Percentiles rank a stretch among this genome's conserved stretches.
Evolutionary conservation across 768 basidiomycete species (phyloP).

Genomic region (Mycena latifolia): DNA sequence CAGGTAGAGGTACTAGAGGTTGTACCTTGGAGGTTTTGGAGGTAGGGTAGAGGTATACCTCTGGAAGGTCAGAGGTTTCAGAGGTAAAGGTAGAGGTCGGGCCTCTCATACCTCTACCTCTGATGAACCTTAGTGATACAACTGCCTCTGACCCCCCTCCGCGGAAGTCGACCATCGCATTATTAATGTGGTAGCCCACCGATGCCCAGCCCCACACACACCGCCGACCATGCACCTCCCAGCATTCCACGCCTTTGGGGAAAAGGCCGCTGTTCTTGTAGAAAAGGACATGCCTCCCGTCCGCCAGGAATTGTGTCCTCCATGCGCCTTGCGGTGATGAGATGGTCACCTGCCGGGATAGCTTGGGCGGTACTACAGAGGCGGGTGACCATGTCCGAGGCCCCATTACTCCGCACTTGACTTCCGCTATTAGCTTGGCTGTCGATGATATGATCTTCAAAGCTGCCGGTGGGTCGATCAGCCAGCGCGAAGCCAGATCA

Average conservation of each 20-base stretch:
- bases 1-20: too few relatives aligned
- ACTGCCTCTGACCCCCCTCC: neutral
- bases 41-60: too few relatives aligned
- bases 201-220: slow-evolving; percentile 1
- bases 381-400: neutral
- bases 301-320: neutral
- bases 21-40: too few relatives aligned
- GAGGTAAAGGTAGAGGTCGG: too few relatives aligned
- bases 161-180: neutral
- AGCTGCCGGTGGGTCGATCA: too few relatives aligned
- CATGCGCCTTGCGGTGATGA: neutral
- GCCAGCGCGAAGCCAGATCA: neutral
- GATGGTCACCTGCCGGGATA: neutral
- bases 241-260: neutral
- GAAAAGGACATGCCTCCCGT: neutral
- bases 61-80: too few relatives aligned
- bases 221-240: neutral
- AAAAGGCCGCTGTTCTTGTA: too few relatives aligned
- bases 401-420: neutral
- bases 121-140: too few relatives aligned
- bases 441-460: neutral
- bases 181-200: too few relatives aligned
- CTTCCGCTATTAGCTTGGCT: neutral
- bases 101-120: too few relatives aligned
- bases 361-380: neutral